Evolutionary conservation across 164 flowering plant species (phyloP).

Genomic region (Brasenia schreberi): DNA sequence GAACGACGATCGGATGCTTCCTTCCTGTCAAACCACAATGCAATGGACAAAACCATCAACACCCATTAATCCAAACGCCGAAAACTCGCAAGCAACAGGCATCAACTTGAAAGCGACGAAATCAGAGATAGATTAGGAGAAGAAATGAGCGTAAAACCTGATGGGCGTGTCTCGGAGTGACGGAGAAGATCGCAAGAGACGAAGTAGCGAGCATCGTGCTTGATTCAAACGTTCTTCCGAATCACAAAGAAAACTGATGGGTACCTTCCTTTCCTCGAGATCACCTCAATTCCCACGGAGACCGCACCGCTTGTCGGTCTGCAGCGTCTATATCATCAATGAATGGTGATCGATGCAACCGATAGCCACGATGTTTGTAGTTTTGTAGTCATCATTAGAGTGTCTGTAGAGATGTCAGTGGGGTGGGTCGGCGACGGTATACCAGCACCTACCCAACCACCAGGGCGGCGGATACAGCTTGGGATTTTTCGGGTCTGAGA

Average conservation of each 20-base stretch:
- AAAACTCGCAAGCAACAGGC: not conserved
- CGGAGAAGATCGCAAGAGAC: not conserved
- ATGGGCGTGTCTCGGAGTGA: not conserved
- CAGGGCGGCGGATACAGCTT: no score
- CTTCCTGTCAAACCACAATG: slow-evolving; percentile 1
- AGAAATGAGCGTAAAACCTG: not conserved
- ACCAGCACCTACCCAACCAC: no score
- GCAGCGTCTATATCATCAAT: not conserved
- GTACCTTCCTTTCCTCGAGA: no score
- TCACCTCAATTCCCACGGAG: not conserved
- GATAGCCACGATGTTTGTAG: no score
- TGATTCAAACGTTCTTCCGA: not conserved
- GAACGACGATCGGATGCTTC: slow-evolving; percentile 14
- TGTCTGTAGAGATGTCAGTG: no score
- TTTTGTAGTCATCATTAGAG: no score
- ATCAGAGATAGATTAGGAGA: not conserved
- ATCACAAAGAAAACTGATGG: no score
- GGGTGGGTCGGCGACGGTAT: no score
- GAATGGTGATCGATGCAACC: no score
- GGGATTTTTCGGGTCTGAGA: no score
- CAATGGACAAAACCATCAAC: not conserved
- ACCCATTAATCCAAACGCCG: not conserved
- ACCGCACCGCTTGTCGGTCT: not conserved
- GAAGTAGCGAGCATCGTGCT: not conserved
- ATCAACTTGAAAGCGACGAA: not conserved